Percentiles rank a stretch among this genome's conserved stretches.
These are phyloP conservation scores for Sistotremastrum niveocremeum DNA, from an alignment of 768 basidiomycete species.

Conservation along the genomic window DNA sequence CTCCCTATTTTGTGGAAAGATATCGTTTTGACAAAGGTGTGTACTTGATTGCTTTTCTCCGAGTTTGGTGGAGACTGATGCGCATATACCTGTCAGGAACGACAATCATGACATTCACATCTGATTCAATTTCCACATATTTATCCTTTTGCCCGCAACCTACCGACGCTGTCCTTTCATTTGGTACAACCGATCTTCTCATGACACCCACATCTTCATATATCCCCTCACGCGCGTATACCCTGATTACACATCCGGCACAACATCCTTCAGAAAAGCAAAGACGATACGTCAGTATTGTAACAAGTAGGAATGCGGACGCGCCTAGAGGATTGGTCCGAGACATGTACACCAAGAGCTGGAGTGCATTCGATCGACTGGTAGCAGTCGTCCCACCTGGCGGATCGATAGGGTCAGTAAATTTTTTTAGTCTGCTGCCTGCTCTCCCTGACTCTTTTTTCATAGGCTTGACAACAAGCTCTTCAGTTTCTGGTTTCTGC, in stretches of 20 bases:
- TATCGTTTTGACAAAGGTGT: conserved; percentile 69
- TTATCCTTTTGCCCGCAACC: conserved; percentile 61
- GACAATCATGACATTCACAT: conserved; percentile 54
- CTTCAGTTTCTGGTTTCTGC: conserved; percentile 80
- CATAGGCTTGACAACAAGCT: conserved; percentile 80
- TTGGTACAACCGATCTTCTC: conserved; percentile 71
- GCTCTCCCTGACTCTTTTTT: conserved; percentile 1
- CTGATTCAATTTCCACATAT: conserved; percentile 64
- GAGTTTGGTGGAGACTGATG: neutral
- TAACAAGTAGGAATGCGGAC: conserved; percentile 72
- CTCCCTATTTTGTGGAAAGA: conserved; percentile 64
- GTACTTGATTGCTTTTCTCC: conserved; percentile 2
- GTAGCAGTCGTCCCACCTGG: conserved; percentile 86
- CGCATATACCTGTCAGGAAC: conserved; percentile 32
- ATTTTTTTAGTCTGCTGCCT: neutral
- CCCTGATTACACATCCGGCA: conserved; percentile 67
- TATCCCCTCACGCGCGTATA: conserved; percentile 61
- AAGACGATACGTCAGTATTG: conserved; percentile 55
- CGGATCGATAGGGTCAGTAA: conserved; percentile 68
- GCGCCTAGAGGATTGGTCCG: conserved; percentile 73
- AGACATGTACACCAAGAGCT: conserved; percentile 87
- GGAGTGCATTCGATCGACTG: conserved; percentile 83
- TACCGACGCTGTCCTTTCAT: conserved; percentile 63
- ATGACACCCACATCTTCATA: conserved; percentile 66
- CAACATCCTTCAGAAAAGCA: conserved; percentile 57